Base-by-base conservation (phyloP, 129 eudicot species). In the Saposhnikovia divaricata region DNA sequence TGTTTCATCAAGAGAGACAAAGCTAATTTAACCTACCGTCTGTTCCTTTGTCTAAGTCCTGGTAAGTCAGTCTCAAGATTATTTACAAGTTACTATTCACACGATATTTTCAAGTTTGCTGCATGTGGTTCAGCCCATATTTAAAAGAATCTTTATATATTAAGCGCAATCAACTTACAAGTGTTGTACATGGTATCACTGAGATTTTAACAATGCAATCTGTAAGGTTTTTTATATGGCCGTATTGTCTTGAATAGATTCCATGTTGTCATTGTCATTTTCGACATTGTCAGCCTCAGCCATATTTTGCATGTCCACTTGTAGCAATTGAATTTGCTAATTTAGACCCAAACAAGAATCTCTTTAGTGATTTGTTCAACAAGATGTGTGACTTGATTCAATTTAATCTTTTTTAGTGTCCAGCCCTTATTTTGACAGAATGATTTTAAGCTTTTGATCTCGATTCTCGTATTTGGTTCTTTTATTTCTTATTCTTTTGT, bases 1-100 rank as follows among this genome's bases (percentile, higher is more conserved):
- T 93, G 98, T 84, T 91, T 89, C 81, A 93, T 93, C 70, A 93
- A 91, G 91, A 89, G 98, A 77, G 90, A 93, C 80, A 93, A 84
- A 84, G 85, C 96, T 23, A 93, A 89, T 75, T 85, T 87, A 37
- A 93, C 97, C 0, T 93, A 93, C 80, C 91, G 87, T 82, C 90
- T 93, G 48, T 93, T 86, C 88, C 94, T 93, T 80, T 91, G 93
- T 81, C 91, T 93, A 50, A 89, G 98, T 81, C 96, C 88, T 83
- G 90, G 98, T 88, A 83, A 80, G 85, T 81, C 14, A 72, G 80
- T 6, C 15, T 82, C 6, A 19, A 47, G 0, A 57, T 25, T 44
- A 45, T 28, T 16, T 66, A 23, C 10, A 78, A 48, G 71, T 6
- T 77, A 40, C 40, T 74, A 65, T 43, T n/a, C 73, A 8, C 28